phyloP scores from a whole-genome alignment of 1,139 yeast genomes.

The Yamadazyma trypodendri region DNA sequence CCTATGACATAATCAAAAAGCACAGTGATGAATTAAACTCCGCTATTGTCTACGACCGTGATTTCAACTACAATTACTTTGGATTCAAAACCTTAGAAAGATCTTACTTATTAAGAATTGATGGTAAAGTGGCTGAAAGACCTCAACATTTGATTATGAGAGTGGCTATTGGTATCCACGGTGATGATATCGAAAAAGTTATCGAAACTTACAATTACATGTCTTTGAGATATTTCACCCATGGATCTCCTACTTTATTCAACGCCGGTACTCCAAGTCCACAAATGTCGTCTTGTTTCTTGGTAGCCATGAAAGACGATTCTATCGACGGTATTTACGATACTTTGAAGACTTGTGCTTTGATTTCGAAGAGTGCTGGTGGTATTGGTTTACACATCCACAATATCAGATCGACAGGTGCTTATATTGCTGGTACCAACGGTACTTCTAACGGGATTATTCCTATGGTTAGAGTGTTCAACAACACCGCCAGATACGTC shows the following conservation, averaged over 20 bases:
- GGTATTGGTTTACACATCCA: constrained; percentile 87
- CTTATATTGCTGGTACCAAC: constrained; percentile 85
- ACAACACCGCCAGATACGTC: constrained; percentile 88
- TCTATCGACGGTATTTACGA: constrained; percentile 89
- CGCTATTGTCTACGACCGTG: constrained; percentile 81
- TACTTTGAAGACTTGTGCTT: constrained; percentile 81
- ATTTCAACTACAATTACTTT: constrained; percentile 77
- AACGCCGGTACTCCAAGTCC: constrained; percentile 89
- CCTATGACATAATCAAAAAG: constrained; percentile 59
- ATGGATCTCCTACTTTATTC: constrained; percentile 86
- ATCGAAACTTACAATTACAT: constrained; percentile 80
- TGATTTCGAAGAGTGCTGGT: constrained; percentile 87
- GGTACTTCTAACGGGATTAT: constrained; percentile 87
- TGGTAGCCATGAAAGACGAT: constrained; percentile 85
- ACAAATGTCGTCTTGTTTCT: constrained; percentile 87
- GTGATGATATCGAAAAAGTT: constrained; percentile 65
- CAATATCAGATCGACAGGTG: constrained; percentile 81
- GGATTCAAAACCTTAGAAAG: constrained; percentile 88
- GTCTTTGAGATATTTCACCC: constrained; percentile 83
- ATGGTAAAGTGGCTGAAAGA: constrained; percentile 79
- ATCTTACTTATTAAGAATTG: constrained; percentile 69
- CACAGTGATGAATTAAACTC: constrained; percentile 73
- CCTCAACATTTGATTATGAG: constrained; percentile 91
- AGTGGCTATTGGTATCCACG: constrained; percentile 87
- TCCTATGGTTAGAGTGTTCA: constrained; percentile 88